Conservation (phyloP, 164 flowering plant species). For the Nelumbo lutea region DNA sequence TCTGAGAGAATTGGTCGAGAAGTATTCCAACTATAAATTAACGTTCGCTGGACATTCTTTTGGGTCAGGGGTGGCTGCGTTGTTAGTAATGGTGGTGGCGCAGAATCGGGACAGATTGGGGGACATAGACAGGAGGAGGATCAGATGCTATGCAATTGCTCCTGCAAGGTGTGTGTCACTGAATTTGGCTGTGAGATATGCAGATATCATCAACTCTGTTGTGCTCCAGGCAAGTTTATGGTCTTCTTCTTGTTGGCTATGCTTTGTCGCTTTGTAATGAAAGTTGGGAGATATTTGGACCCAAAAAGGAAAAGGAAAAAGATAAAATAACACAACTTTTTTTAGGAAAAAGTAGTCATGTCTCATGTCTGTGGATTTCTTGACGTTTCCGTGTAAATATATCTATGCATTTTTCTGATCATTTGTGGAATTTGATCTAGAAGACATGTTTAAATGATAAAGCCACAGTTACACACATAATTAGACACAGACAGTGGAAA, state of each 20-base stretch:
- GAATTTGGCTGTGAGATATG: conserved; percentile 75
- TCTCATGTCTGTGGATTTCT: too few species aligned
- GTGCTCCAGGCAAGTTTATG: conserved; percentile 57
- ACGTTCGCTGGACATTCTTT: conserved; percentile 93
- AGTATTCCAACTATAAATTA: conserved; percentile 59
- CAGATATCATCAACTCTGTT: conserved; percentile 66
- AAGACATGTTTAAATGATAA: too few species aligned
- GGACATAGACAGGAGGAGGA: conserved; percentile 48
- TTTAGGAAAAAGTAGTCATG: too few species aligned
- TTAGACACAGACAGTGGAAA: too few species aligned
- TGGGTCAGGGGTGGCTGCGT: conserved; percentile 68
- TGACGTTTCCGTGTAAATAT: too few species aligned
- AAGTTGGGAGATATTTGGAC: not conserved
- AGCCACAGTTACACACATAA: too few species aligned
- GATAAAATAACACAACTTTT: too few species aligned
- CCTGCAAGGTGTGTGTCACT: conserved; percentile 65
- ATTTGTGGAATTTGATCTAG: too few species aligned
- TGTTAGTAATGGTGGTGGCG: conserved; percentile 49
- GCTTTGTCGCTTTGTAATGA: not conserved
- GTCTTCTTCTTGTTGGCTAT: not conserved
- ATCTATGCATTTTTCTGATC: too few species aligned
- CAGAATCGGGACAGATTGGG: conserved; percentile 52
- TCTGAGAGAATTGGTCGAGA: conserved; percentile 56
- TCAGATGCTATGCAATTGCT: conserved; percentile 65
- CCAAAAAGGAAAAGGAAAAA: not conserved